A percentile compares a stretch with the other conserved stretches of the same genome.
phyloP scores from a whole-genome alignment of 495 filamentous ascomycete genomes.

The Aspergillus campestris region DNA sequence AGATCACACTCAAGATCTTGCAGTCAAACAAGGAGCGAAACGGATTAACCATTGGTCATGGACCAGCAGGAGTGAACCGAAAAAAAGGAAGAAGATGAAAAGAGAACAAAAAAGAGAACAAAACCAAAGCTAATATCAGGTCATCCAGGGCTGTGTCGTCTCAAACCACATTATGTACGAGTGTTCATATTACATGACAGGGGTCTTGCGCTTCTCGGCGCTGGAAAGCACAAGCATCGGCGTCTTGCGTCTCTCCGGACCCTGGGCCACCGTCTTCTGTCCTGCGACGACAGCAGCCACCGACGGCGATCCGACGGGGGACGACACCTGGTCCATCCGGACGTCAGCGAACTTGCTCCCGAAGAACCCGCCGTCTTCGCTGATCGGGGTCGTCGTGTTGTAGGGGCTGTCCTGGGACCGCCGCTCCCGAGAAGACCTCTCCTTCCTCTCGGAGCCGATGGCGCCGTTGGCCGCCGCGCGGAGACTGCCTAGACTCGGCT shows the following conservation, averaged over 20 bases:
- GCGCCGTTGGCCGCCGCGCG: constrained; percentile 72
- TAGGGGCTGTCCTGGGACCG: constrained; percentile 41
- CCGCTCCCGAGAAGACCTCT: constrained; percentile 52
- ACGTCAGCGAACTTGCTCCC: constrained; percentile 46
- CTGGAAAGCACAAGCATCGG: constrained; percentile 80
- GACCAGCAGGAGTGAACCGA: neutral
- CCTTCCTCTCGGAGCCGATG: constrained; percentile 75
- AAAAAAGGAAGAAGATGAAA: neutral
- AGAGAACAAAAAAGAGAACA: constrained; percentile 4
- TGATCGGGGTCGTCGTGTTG: constrained; percentile 40
- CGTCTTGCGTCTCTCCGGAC: constrained; percentile 64
- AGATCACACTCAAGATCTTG: no score
- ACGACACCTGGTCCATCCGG: constrained; percentile 28
- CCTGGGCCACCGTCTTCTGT: constrained; percentile 35
- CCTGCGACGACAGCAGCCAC: constrained; percentile 41
- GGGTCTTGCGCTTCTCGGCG: constrained; percentile 85
- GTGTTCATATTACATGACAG: constrained; percentile 40
- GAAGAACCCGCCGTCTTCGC: constrained; percentile 54
- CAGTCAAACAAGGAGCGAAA: no score
- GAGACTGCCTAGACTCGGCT: constrained; percentile 70
- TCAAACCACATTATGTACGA: constrained; percentile 35
- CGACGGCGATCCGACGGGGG: constrained; percentile 31
- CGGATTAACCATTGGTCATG: no score
- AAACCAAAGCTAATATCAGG: constrained; percentile 7
- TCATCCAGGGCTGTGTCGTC: constrained; percentile 23